Evolutionary conservation across 1,284 basidiomycete species (phyloP).

Genomic region (Trichosporon faecale): DNA sequence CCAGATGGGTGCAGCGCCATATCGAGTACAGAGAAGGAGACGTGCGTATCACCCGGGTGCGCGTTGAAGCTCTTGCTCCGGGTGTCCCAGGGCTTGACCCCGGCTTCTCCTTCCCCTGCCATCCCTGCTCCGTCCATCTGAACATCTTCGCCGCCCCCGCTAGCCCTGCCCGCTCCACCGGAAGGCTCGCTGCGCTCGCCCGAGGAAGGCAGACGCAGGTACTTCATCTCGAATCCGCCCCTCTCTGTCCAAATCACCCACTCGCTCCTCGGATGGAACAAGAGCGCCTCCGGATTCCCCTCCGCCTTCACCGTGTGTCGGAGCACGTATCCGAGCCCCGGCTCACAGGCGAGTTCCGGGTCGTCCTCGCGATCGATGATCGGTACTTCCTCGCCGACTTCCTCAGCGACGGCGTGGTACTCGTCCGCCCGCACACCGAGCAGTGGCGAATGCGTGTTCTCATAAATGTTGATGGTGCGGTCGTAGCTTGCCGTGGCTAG

Average conservation of each 20-base stretch:
- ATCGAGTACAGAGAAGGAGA: constrained; percentile 63
- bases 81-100: constrained; percentile 23
- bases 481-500: constrained; percentile 52
- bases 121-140: constrained; percentile 7
- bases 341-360: constrained; percentile 37
- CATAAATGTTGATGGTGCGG: constrained; percentile 44
- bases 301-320: constrained; percentile 33
- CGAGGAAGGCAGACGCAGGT: constrained; percentile 32
- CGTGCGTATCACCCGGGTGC: constrained; percentile 47
- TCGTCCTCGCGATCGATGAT: constrained; percentile 43
- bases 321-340: constrained; percentile 38
- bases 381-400: constrained; percentile 30
- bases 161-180: background rate
- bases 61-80: constrained; percentile 48
- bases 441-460: constrained; percentile 17
- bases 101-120: background rate
- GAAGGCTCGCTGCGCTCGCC: background rate
- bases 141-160: constrained; percentile 5
- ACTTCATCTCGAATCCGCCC: constrained; percentile 40
- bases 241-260: constrained; percentile 46
- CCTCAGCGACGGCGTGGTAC: constrained; percentile 29
- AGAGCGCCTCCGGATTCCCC: constrained; percentile 48
- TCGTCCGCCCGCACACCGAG: constrained; percentile 7
- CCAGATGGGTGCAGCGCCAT: constrained; percentile 49
- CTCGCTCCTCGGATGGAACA: constrained; percentile 36